These are phyloP conservation scores for Beauveria caledonica DNA, from an alignment of 2,329 filamentous ascomycete species.

Conservation along the genomic window DNA sequence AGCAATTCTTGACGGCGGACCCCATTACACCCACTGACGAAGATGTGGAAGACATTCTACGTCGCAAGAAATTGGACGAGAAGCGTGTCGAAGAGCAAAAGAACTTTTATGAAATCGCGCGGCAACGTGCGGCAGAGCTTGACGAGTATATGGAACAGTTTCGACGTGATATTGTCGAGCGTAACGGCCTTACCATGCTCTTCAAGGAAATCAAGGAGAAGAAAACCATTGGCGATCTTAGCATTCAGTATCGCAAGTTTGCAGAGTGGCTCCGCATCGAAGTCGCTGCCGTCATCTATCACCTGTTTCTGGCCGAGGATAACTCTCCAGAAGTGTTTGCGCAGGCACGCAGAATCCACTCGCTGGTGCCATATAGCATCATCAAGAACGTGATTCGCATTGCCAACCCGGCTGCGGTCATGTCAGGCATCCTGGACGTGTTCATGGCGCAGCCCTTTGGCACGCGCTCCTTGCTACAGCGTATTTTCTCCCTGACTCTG, in stretches of 20 bases:
- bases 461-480: slow-evolving; percentile 79
- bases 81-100: slow-evolving; percentile 87
- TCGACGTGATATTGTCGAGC: slow-evolving; percentile 57
- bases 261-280: slow-evolving; percentile 97
- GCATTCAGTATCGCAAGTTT: slow-evolving; percentile 94
- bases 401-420: slow-evolving; percentile 91
- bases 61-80: slow-evolving; percentile 74
- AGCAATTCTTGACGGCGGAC: slow-evolving; percentile 71
- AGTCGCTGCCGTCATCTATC: slow-evolving; percentile 91
- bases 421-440: slow-evolving; percentile 90
- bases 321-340: slow-evolving; percentile 95
- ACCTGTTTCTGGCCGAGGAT: slow-evolving; percentile 94
- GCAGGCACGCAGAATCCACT: slow-evolving; percentile 89
- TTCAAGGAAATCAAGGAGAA: slow-evolving; percentile 93
- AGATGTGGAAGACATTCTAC: slow-evolving; percentile 72
- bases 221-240: slow-evolving; percentile 76
- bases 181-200: slow-evolving; percentile 80
- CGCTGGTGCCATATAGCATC: slow-evolving; percentile 82
- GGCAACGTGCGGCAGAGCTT: slow-evolving; percentile 80
- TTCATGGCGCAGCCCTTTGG: slow-evolving; percentile 96
- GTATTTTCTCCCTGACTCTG: slow-evolving; percentile 87
- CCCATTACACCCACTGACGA: slow-evolving; percentile 70
- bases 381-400: slow-evolving; percentile 96
- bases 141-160: slow-evolving; percentile 98
- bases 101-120: slow-evolving; percentile 90